Evolutionary conservation across 148 eudicot species (phyloP).

Genomic region (Camellia granthamiana): DNA sequence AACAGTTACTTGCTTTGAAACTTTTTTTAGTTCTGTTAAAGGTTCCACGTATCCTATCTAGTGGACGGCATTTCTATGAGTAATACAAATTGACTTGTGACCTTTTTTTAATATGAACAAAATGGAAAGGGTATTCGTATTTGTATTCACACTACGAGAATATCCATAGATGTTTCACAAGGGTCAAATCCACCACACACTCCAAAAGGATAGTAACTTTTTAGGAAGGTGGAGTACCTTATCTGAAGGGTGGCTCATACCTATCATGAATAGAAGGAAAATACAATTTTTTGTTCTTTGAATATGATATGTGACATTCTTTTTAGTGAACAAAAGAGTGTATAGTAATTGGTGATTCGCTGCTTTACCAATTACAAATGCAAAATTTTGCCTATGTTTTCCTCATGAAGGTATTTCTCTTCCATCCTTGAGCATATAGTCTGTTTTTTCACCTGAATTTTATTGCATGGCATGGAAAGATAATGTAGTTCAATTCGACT

Average conservation of each 20-base stretch:
- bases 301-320: not conserved
- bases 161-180: no score
- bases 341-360: not conserved
- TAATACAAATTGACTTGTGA: no score
- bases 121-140: no score
- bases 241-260: no score
- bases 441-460: not conserved
- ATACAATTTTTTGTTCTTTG: no score
- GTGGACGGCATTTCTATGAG: not conserved
- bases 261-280: no score
- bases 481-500: not conserved
- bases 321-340: no score
- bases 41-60: not conserved
- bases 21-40: not conserved
- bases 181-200: no score
- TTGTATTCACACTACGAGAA: no score
- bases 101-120: not conserved
- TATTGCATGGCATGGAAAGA: not conserved
- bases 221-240: no score
- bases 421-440: not conserved
- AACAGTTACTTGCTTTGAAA: not conserved
- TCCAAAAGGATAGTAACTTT: no score
- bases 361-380: not conserved
- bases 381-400: not conserved
- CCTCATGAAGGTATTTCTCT: not conserved